These are phyloP conservation scores for Cercospora citrullina DNA, from an alignment of 2,329 filamentous ascomycete species.

Conservation along the genomic window DNA sequence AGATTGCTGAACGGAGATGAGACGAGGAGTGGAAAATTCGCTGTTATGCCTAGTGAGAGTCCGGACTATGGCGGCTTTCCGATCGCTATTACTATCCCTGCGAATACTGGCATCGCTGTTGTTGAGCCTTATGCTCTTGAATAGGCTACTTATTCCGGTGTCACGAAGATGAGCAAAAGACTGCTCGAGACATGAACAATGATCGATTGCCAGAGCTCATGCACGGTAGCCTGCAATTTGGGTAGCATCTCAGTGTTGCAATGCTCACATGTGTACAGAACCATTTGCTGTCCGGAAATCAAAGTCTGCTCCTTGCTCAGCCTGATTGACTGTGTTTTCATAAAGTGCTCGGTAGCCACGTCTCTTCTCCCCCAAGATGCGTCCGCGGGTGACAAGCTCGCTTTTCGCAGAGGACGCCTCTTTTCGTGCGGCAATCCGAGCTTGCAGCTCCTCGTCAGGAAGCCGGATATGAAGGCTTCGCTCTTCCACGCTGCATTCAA, in stretches of 20 bases:
- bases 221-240: too few species aligned
- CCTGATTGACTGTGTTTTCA: constrained; percentile 60
- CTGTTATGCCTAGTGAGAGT: constrained; percentile 59
- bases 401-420: constrained; percentile 22
- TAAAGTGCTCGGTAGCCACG: constrained; percentile 63
- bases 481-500: constrained; percentile 48
- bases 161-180: too few species aligned
- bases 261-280: too few species aligned
- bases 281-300: constrained; percentile 54
- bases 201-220: too few species aligned
- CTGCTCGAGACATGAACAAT: too few species aligned
- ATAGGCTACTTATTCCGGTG: not conserved
- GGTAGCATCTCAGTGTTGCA: too few species aligned
- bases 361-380: constrained; percentile 13
- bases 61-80: constrained; percentile 59
- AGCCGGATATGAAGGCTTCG: constrained; percentile 47
- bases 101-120: constrained; percentile 50
- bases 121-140: not conserved
- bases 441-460: constrained; percentile 44
- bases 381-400: constrained; percentile 19
- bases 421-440: constrained; percentile 37
- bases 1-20: constrained; percentile 49
- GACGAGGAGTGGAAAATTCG: constrained; percentile 49
- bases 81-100: constrained; percentile 57
- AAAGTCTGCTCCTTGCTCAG: constrained; percentile 61